Evolutionary conservation across 345 rosid genomes (phyloP).

Genomic region (Rhodomyrtus tomentosa): DNA sequence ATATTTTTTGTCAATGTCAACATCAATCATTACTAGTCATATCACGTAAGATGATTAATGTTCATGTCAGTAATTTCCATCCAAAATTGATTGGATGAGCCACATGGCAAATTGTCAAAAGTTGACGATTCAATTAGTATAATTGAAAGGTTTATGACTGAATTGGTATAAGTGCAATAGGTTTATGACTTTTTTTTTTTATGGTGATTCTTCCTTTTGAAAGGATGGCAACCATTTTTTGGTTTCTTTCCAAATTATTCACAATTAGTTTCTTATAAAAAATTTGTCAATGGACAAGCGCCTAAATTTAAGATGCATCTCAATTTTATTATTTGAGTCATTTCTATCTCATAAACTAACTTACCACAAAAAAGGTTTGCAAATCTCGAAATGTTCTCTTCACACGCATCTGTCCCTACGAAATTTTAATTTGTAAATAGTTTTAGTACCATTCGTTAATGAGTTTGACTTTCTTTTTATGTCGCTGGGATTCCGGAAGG

Average conservation of each 20-base stretch:
- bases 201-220: no score
- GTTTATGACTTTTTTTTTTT: no score
- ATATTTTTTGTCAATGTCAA: no score
- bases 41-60: no score
- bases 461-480: no score
- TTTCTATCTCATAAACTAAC: not conserved
- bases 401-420: not conserved
- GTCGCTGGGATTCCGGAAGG: no score
- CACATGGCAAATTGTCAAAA: no score
- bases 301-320: not conserved
- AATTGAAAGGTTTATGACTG: no score
- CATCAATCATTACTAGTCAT: rapidly evolving
- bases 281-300: not conserved
- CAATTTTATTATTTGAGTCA: not conserved
- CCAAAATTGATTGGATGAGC: no score
- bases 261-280: not conserved
- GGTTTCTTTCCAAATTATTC: not conserved
- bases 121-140: no score
- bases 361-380: not conserved
- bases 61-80: no score
- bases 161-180: no score
- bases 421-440: not conserved
- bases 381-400: not conserved
- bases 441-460: not conserved
- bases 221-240: not conserved